Conservation (phyloP, 2,329 filamentous ascomycete species). For the Elsinoe arachidis region DNA sequence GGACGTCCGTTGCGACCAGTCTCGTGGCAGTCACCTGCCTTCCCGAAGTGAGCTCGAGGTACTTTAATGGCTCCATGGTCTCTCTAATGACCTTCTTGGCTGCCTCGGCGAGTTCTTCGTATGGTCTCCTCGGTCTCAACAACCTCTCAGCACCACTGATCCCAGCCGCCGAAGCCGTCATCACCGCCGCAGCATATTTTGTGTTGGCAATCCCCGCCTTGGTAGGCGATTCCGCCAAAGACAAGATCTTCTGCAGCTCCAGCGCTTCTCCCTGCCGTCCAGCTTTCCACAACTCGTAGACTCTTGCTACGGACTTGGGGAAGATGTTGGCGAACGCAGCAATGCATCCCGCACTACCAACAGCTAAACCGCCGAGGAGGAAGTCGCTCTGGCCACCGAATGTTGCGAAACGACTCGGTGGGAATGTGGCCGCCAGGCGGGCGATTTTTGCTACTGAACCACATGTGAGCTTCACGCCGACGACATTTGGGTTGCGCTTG, state of each 20-base stretch:
- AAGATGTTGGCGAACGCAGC: conserved; percentile 49
- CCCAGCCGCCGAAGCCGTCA: conserved; percentile 21
- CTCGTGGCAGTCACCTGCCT: not conserved
- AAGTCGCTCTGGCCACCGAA: conserved; percentile 69
- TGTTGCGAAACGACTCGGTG: conserved; percentile 51
- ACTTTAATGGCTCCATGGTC: not conserved
- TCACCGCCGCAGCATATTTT: conserved; percentile 49
- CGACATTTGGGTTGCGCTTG: conserved; percentile 51
- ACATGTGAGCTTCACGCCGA: conserved; percentile 64
- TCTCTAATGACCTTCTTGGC: not conserved
- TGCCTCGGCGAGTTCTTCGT: conserved; percentile 37
- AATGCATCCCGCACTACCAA: conserved; percentile 48
- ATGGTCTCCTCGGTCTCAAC: conserved; percentile 51
- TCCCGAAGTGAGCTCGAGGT: not conserved
- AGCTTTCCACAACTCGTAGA: conserved; percentile 50
- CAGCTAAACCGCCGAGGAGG: conserved; percentile 47
- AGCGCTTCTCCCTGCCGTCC: conserved; percentile 50
- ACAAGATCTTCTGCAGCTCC: conserved; percentile 49
- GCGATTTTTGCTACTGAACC: conserved; percentile 67
- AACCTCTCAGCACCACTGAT: not conserved
- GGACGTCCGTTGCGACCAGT: not conserved
- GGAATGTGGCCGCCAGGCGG: conserved; percentile 46
- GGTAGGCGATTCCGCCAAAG: conserved; percentile 55
- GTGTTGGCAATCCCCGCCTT: conserved; percentile 58
- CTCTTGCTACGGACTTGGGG: conserved; percentile 43